These are phyloP conservation scores for Alternaria ventricosa DNA, from an alignment of 2,329 filamentous ascomycete genomes.

Conservation along the genomic window DNA sequence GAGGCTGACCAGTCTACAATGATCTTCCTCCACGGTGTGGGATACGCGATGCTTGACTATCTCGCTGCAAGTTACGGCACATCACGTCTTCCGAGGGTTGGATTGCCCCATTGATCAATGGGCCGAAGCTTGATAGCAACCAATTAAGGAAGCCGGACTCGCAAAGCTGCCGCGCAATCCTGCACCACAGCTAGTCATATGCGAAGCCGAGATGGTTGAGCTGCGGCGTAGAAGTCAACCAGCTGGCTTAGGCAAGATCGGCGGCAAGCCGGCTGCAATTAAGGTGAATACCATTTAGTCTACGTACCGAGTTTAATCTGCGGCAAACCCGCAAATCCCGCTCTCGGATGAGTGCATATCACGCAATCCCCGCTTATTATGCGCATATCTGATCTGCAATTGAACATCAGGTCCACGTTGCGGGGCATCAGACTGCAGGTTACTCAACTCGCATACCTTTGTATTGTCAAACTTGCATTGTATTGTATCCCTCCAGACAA, in stretches of 20 bases:
- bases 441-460: background rate
- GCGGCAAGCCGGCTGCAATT: background rate
- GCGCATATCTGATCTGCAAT: background rate
- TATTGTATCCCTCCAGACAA: background rate
- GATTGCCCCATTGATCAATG: background rate
- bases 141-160: background rate
- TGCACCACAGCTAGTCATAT: background rate
- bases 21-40: too few species aligned
- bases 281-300: background rate
- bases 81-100: background rate
- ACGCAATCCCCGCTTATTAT: slow-evolving; percentile 11
- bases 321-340: background rate
- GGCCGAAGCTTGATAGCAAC: background rate
- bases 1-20: too few species aligned
- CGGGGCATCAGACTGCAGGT: background rate
- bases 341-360: background rate
- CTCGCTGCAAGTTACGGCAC: background rate
- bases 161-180: background rate
- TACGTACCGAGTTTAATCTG: background rate
- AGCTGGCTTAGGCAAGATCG: background rate
- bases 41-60: background rate
- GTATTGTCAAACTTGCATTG: background rate
- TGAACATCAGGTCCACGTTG: background rate
- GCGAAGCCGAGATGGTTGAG: background rate
- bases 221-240: background rate